phyloP scores from a whole-genome alignment of 305 asterid genomes.

The Rubia occidens region DNA sequence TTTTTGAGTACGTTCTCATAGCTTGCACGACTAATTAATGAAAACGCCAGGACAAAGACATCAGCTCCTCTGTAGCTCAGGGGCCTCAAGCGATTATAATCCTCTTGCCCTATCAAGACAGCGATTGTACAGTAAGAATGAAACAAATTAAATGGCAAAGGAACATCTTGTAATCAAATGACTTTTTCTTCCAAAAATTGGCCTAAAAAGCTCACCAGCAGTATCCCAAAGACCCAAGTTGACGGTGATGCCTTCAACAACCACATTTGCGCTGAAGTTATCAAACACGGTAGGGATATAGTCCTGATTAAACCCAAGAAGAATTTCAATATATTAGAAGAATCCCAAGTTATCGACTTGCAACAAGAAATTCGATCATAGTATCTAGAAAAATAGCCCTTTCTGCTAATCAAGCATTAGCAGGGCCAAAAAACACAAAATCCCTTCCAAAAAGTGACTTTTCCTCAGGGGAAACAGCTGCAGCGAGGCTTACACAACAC shows the following conservation, averaged over 20 bases:
- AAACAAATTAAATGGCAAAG: conserved; percentile 6
- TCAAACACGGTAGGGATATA: conserved; percentile 88
- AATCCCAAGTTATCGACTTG: background rate
- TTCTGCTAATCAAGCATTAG: background rate
- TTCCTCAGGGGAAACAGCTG: conserved; percentile 19
- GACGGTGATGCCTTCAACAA: conserved; percentile 85
- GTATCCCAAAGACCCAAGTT: conserved; percentile 98
- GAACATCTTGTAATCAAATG: background rate
- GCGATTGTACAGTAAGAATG: conserved; percentile 18
- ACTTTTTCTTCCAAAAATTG: background rate
- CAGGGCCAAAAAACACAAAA: conserved; percentile 13
- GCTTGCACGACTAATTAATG: conserved; percentile 91
- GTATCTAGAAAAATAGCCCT: background rate
- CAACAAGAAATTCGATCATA: background rate
- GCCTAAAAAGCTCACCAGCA: conserved; percentile 51
- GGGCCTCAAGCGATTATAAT: conserved; percentile 87
- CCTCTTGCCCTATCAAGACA: conserved; percentile 68
- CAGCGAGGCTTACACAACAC: conserved; percentile 29
- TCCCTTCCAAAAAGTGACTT: conserved; percentile 23
- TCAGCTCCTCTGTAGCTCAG: conserved; percentile 95
- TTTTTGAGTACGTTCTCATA: conserved; percentile 80
- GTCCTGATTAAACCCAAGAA: conserved; percentile 44
- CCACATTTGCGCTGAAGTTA: conserved; percentile 97
- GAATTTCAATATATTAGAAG: conserved; percentile 8
- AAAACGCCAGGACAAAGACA: conserved; percentile 81